Percentiles rank a stretch among this genome's conserved stretches.
Evolutionary conservation across 441 rosid genomes (phyloP).

Genomic region (Melianthus villosus): DNA sequence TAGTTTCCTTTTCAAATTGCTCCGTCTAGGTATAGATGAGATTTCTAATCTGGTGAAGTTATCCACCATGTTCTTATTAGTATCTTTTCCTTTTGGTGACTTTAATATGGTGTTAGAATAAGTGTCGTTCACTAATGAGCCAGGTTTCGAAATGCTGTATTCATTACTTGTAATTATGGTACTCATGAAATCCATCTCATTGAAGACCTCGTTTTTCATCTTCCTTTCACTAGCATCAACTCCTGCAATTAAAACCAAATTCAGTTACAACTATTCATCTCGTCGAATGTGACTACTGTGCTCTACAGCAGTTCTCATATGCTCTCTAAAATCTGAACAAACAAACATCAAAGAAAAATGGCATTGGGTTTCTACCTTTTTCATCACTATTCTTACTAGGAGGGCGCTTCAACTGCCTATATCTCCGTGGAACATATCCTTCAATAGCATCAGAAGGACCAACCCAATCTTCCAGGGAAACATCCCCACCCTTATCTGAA

Average conservation of each 20-base stretch:
- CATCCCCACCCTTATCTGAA: conserved; percentile 18
- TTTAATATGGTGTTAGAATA: conserved; percentile 12
- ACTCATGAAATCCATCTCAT: conserved; percentile 49
- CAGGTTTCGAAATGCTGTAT: conserved; percentile 38
- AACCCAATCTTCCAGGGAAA: conserved; percentile 29
- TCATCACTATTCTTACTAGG: too few relatives aligned
- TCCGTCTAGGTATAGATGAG: too few relatives aligned
- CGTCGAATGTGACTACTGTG: too few relatives aligned
- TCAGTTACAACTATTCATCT: too few relatives aligned
- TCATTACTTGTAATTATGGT: conserved; percentile 41
- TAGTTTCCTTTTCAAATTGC: too few relatives aligned
- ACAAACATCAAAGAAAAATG: too few relatives aligned
- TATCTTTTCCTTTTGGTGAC: conserved; percentile 15
- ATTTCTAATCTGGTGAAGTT: too few relatives aligned
- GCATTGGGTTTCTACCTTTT: too few relatives aligned
- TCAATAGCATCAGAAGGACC: conserved; percentile 77
- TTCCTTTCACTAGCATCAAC: conserved; percentile 16
- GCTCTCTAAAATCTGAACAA: too few relatives aligned
- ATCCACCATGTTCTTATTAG: too few relatives aligned
- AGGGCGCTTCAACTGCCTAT: conserved; percentile 11
- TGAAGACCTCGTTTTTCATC: conserved; percentile 18
- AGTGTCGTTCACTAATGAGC: conserved; percentile 17
- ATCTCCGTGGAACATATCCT: conserved; percentile 56
- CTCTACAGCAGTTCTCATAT: too few relatives aligned
- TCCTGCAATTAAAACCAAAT: conserved; percentile 23